These are phyloP conservation scores for Aquilaria sinensis DNA, from an alignment of 345 rosid genomes.

Conservation along the genomic window DNA sequence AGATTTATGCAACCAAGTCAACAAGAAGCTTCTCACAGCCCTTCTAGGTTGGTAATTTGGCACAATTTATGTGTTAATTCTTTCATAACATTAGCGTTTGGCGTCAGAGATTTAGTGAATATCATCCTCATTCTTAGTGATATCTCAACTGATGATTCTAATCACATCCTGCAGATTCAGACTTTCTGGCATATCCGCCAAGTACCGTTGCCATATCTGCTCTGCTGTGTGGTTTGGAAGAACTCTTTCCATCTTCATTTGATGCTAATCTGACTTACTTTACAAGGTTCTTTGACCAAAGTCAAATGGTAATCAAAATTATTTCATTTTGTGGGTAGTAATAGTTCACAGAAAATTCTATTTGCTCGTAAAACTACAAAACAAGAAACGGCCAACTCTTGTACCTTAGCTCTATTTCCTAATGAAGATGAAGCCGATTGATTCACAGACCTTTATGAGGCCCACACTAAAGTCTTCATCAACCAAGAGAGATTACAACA, in stretches of 20 bases:
- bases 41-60: conserved; percentile 28
- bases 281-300: conserved; percentile 18
- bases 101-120: too few relatives aligned
- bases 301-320: conserved; percentile 28
- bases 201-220: conserved; percentile 47
- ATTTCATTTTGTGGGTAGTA: background rate
- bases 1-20: conserved; percentile 28
- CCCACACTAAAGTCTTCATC: too few relatives aligned
- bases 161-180: conserved; percentile 30
- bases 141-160: background rate
- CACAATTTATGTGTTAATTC: too few relatives aligned
- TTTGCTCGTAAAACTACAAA: too few relatives aligned
- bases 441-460: too few relatives aligned
- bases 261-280: conserved; percentile 12
- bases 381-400: background rate
- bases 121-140: background rate
- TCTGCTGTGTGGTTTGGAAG: conserved; percentile 33
- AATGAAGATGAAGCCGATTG: background rate
- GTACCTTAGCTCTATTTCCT: background rate
- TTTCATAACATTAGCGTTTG: too few relatives aligned
- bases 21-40: conserved; percentile 33
- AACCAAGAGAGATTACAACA: too few relatives aligned
- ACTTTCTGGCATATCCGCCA: conserved; percentile 41
- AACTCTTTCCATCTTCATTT: conserved; percentile 19
- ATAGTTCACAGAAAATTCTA: too few relatives aligned